phyloP scores from a whole-genome alignment of 192 early-diverging fungal species.

The Piromyces sp. region DNA sequence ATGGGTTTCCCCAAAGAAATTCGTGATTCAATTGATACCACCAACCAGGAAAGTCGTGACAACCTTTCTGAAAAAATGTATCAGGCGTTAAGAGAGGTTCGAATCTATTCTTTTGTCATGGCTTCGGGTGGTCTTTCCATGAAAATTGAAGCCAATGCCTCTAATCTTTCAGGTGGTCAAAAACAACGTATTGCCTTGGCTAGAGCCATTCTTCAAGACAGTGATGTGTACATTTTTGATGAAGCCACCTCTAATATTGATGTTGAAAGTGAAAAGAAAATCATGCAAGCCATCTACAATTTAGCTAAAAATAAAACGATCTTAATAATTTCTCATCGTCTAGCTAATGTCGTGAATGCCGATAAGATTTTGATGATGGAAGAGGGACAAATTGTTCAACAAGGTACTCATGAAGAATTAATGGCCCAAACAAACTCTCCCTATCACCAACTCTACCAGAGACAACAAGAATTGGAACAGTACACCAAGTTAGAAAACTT shows the following conservation, averaged over 20 bases:
- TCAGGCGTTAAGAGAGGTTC: background rate
- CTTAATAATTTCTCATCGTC: background rate
- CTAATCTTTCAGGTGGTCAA: slow-evolving; percentile 54
- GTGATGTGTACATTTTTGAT: slow-evolving; percentile 55
- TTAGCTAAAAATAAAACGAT: background rate
- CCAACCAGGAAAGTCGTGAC: background rate
- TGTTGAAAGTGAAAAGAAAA: slow-evolving; percentile 15
- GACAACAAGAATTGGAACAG: background rate
- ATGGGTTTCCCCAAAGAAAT: background rate
- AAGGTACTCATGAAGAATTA: background rate
- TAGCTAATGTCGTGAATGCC: background rate
- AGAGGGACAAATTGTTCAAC: background rate
- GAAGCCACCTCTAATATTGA: slow-evolving; percentile 89
- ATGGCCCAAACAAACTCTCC: no score
- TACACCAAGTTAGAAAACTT: background rate
- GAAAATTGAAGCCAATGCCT: background rate
- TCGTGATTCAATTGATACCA: background rate
- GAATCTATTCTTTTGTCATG: background rate
- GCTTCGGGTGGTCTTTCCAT: background rate
- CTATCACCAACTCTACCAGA: no score
- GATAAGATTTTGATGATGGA: background rate
- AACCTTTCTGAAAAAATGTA: background rate
- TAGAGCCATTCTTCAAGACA: slow-evolving; percentile 59
- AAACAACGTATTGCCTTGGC: slow-evolving; percentile 75
- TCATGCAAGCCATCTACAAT: background rate